Base-by-base conservation (phyloP, 2,329 filamentous ascomycete genomes). In the Penicillium sp. region DNA sequence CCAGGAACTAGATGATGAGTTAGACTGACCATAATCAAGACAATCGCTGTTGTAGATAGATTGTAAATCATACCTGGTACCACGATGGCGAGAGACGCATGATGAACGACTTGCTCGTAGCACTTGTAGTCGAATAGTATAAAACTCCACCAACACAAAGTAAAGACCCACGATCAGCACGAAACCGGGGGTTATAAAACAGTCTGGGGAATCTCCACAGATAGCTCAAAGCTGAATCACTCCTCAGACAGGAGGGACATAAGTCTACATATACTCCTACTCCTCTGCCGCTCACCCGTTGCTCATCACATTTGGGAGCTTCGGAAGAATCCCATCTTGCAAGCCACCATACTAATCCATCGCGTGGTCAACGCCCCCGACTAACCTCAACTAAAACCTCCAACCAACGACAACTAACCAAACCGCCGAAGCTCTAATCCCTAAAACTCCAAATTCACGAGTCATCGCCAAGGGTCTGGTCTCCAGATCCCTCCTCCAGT, bases 61-160 rank as follows among this genome's bases (percentile, higher is more conserved):
- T 9, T 24, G 33, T 6, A 12, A 22, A 9, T 19, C 40, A 55
- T 76, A 82, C 81, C 78, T 85, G 85, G 70, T 86, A 87, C 80
- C 81, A 84, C 70, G 85, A 84, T 28, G 85, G 85, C 65, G 84
- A 82, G 58, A 87, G 74, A 72, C 78, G 81, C 84, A 86, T 86
- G 66, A 56, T 77, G 72, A 60, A 15, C 47, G 53, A 53, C 40
- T 33, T 19, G 50, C 37, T 49, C 10, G 28, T 53, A 37, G 28
- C 49, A 53, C 45, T 22, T 33, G 5, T 10, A 26, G 15, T 26
- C 33, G 33, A 54, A n/a, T 28, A 22, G 33, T 42, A n/a, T 28
- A 22, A 42, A 59, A 40, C n/a, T 56, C 37, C 38, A 22, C 37
- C 13, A 59, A 61, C 17, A 17, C 44, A 19, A 40, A 9, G 17